Evolutionary conservation across 2,329 filamentous ascomycete genomes (phyloP), one percentile per base, ranked within the genome.

Genomic region (Cordyceps fumosorosea): DNA sequence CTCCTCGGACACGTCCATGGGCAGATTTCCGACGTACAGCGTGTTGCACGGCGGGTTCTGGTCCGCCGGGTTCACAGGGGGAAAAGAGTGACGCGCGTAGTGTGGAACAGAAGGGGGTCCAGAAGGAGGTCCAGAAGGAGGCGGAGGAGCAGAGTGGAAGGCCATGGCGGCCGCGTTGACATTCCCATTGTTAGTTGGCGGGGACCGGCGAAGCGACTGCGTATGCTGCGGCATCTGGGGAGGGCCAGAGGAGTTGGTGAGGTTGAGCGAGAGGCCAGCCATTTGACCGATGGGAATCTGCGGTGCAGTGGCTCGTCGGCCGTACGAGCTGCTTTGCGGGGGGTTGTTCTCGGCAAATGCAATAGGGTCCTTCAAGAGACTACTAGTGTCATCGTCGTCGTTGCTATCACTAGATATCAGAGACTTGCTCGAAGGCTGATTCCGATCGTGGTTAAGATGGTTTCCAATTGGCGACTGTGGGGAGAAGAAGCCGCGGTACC

Each of bases 41-140:
- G 95, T 99, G 72, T 99, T 98, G 82, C 95, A 98, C 0, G 95
- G 95, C 1, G 93, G 93, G 69, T 98, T 97, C 75, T 97, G 90
- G 71, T 99, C 93, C 14, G 93, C 93, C 0, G 93, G 93, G 67
- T 98, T 98, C 64, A 91, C 90, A 0, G 93, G 89, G 16, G 93
- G 93, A 65, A 91, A 90, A 66, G 85, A 88, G 65, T 86, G 85
- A 69, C 80, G 82, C 65, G 78, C 80, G 67, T 83, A 89, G 64
- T 84, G 81, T 66, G 81, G 78, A 60, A 64, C 44, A 54, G 67
- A 56, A 44, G 62, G 54, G 83, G 82, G 68, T 72, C 65, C 42
- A 67, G 68, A 74, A 3, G 34, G 34, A 12, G 34, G 34, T 37
- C 65, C 26, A 29, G 26, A 29, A 29, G 26, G 26, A 29, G 26